Conservation (phyloP, 129 eudicot species). For the Centaurea solstitialis region DNA sequence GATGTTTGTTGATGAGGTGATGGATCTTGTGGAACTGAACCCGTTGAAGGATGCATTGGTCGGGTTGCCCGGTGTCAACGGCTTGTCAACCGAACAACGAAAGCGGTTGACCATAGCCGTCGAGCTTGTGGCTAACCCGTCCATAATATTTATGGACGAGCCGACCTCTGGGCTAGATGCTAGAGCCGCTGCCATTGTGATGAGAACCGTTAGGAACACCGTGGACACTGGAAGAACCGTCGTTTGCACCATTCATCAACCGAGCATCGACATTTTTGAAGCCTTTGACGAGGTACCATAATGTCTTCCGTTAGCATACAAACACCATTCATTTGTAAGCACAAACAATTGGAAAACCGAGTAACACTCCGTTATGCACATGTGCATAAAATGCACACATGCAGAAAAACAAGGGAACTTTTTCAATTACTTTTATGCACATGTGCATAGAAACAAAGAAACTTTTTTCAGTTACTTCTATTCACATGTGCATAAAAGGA, state of each 20-base stretch:
- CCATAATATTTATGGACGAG: constrained; percentile 64
- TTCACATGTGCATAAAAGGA: background rate
- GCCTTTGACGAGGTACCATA: constrained; percentile 56
- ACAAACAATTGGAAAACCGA: background rate
- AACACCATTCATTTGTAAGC: background rate
- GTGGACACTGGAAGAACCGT: constrained; percentile 67
- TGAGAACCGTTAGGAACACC: constrained; percentile 64
- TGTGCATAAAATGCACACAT: background rate
- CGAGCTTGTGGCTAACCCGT: constrained; percentile 63
- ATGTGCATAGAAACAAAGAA: background rate
- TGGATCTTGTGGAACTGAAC: constrained; percentile 76
- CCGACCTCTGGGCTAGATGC: constrained; percentile 68
- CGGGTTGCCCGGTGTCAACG: constrained; percentile 82
- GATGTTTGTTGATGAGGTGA: constrained; percentile 83
- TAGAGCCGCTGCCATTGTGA: constrained; percentile 62
- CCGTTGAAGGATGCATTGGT: constrained; percentile 57
- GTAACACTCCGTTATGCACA: background rate
- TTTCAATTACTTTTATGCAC: background rate
- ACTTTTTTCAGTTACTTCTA: background rate
- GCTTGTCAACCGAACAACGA: constrained; percentile 81
- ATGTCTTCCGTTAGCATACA: background rate
- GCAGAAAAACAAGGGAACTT: background rate
- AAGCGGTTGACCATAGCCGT: constrained; percentile 80
- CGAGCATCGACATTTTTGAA: constrained; percentile 64
- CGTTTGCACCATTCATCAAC: constrained; percentile 72